Conservation (phyloP, 2,329 filamentous ascomycete species). For the Penicillium sp. region DNA sequence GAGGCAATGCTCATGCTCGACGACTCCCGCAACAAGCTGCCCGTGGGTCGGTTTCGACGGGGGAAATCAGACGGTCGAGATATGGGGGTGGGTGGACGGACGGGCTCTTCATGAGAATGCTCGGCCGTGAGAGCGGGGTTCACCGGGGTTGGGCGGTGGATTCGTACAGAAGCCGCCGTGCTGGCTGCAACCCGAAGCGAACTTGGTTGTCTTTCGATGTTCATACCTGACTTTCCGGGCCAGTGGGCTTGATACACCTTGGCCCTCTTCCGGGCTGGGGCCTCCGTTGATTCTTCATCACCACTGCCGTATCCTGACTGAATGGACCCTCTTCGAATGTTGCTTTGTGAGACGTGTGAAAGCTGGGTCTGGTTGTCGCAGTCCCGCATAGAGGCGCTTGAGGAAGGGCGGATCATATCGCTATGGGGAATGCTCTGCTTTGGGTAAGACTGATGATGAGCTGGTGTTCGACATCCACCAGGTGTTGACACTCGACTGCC, state of each 20-base stretch:
- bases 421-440: constrained; percentile 32
- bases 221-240: constrained; percentile 64
- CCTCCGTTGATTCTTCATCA: constrained; percentile 63
- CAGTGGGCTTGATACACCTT: constrained; percentile 72
- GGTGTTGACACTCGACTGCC: constrained; percentile 42
- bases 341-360: constrained; percentile 20
- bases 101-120: constrained; percentile 42
- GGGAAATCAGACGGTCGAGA: constrained; percentile 30
- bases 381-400: constrained; percentile 55
- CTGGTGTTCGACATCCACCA: constrained; percentile 24
- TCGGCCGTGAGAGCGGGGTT: constrained; percentile 37
- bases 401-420: constrained; percentile 57
- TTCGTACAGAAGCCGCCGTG: constrained; percentile 81
- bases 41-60: constrained; percentile 33
- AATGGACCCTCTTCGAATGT: constrained; percentile 36
- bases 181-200: constrained; percentile 87
- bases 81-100: constrained; percentile 48
- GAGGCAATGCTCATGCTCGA: constrained; percentile 46
- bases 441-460: constrained; percentile 28
- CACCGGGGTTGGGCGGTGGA: constrained; percentile 67
- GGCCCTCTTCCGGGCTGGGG: constrained; percentile 70
- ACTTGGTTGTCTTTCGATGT: constrained; percentile 68
- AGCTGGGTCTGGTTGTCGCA: constrained; percentile 29
- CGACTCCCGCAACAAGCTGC: constrained; percentile 63
- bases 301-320: constrained; percentile 67